phyloP scores from a whole-genome alignment of 768 basidiomycete species.

The Pleurotus salmoneostramineus region DNA sequence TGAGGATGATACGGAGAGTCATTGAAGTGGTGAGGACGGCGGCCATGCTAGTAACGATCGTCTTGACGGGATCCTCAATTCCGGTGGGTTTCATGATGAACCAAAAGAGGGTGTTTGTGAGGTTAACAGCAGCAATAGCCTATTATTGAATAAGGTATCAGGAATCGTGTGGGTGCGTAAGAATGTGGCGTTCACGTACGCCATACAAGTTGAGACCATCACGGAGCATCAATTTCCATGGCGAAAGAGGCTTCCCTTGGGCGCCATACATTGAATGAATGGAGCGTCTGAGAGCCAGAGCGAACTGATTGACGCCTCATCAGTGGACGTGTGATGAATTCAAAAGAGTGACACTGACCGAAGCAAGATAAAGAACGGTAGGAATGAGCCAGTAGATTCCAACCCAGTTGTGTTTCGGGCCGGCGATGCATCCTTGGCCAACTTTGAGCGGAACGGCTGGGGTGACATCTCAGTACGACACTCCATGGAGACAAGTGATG shows the following conservation, averaged over 20 bases:
- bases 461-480: slow-evolving; percentile 7
- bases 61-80: slow-evolving; percentile 64
- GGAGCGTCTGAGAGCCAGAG: slow-evolving; percentile 58
- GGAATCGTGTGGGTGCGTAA: not conserved
- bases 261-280: slow-evolving; percentile 41
- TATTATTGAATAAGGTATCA: slow-evolving; percentile 16
- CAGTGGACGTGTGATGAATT: not conserved
- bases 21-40: slow-evolving; percentile 86
- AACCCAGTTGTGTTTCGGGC: slow-evolving; percentile 77
- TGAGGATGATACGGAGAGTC: slow-evolving; percentile 83
- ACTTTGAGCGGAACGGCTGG: slow-evolving; percentile 64
- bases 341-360: slow-evolving; percentile 37
- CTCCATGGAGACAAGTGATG: slow-evolving; percentile 2
- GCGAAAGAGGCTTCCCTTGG: slow-evolving; percentile 50
- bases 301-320: slow-evolving; percentile 34
- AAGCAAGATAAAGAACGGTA: slow-evolving; percentile 65
- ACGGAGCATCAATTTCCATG: slow-evolving; percentile 88
- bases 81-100: slow-evolving; percentile 73
- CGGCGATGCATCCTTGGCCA: slow-evolving; percentile 85
- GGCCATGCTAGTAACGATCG: slow-evolving; percentile 82
- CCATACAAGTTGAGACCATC: slow-evolving; percentile 86
- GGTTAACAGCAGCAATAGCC: slow-evolving; percentile 77
- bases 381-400: slow-evolving; percentile 83
- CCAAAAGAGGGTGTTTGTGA: slow-evolving; percentile 84
- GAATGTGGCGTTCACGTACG: slow-evolving; percentile 29